Evolutionary conservation across 1,284 basidiomycete species (phyloP).

Genomic region (Thelephora terrestris): DNA sequence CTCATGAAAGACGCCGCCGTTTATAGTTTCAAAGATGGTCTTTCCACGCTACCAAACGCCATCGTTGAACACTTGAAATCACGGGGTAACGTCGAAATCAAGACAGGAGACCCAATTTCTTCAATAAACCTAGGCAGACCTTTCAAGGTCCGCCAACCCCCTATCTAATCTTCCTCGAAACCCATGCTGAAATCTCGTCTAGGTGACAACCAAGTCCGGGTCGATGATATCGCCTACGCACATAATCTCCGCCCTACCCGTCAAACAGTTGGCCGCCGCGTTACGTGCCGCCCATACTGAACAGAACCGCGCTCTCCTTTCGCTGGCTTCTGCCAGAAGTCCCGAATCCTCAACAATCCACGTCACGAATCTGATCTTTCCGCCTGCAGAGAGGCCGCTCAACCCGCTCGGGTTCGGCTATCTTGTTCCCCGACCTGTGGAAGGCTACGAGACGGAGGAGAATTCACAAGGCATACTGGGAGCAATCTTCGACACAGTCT

Average conservation of each 20-base stretch:
- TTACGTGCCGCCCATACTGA: background rate
- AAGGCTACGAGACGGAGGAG: constrained; percentile 29
- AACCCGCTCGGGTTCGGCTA: constrained; percentile 91
- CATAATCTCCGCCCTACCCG: constrained; percentile 57
- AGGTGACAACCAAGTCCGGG: constrained; percentile 35
- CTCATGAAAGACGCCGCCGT: constrained; percentile 57
- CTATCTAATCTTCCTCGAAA: constrained; percentile 1
- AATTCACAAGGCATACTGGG: constrained; percentile 57
- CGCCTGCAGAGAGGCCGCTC: constrained; percentile 33
- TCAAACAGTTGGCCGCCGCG: constrained; percentile 17
- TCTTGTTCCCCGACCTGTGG: constrained; percentile 71
- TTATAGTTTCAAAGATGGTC: constrained; percentile 73
- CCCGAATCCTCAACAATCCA: constrained; percentile 51
- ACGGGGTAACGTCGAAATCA: constrained; percentile 49
- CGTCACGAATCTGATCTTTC: constrained; percentile 69
- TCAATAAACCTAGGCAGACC: constrained; percentile 20
- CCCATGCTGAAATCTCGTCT: background rate
- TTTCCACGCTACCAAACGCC: constrained; percentile 56
- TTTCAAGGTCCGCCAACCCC: constrained; percentile 32
- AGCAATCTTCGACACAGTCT: constrained; percentile 76
- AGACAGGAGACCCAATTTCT: constrained; percentile 32
- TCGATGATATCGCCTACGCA: constrained; percentile 39
- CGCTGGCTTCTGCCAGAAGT: constrained; percentile 36
- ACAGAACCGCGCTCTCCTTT: background rate
- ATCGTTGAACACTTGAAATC: constrained; percentile 40